Conservation (phyloP, 176 grass and related monocot genomes). For the Carex parvula region DNA sequence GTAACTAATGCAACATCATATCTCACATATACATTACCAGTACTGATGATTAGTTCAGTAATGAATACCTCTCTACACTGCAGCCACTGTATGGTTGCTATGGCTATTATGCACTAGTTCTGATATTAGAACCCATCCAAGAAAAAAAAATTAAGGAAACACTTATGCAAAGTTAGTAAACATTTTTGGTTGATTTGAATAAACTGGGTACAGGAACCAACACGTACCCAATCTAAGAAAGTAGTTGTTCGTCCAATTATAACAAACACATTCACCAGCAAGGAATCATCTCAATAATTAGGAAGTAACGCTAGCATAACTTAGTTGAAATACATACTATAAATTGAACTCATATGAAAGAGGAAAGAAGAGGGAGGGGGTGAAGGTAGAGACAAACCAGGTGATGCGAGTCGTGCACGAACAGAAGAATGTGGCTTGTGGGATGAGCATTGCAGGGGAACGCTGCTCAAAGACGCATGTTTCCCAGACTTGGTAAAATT, state of each 20-base stretch:
- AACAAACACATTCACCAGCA: neutral
- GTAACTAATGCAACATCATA: neutral
- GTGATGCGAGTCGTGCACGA: constrained; percentile 26
- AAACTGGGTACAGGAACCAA: neutral
- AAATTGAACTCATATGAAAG: neutral
- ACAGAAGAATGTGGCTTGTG: constrained; percentile 38
- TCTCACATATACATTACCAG: neutral
- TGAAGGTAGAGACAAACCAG: constrained; percentile 29
- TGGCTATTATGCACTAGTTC: neutral
- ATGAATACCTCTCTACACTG: neutral
- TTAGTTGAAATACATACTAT: neutral
- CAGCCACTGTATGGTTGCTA: neutral
- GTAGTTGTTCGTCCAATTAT: neutral
- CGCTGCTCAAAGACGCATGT: constrained; percentile 18
- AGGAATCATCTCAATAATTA: neutral
- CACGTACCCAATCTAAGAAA: neutral
- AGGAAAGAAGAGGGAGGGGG: neutral
- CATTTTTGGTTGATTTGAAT: neutral
- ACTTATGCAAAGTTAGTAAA: neutral
- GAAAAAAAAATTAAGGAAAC: neutral
- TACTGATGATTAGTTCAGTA: neutral
- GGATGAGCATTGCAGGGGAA: constrained; percentile 18
- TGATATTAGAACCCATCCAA: neutral
- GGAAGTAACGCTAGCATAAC: neutral
- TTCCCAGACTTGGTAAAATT: constrained; percentile 40